phyloP scores from a whole-genome alignment of 2,329 filamentous ascomycete species.

The Moelleriella libera region DNA sequence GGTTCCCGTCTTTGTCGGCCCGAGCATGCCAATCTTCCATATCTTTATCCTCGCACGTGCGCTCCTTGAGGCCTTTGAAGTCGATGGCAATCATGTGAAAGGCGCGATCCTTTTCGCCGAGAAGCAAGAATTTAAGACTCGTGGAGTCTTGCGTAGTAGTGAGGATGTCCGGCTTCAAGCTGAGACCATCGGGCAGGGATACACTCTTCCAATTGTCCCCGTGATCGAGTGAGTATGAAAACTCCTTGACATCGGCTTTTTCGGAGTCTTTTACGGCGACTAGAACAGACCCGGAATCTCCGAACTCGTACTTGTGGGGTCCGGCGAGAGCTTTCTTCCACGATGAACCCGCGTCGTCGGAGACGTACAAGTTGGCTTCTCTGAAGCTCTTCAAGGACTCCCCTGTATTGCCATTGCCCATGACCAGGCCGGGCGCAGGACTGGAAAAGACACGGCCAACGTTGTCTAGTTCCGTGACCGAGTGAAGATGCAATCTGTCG shows the following conservation, averaged over 20 bases:
- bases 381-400: constrained; percentile 54
- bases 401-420: constrained; percentile 88
- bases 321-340: constrained; percentile 67
- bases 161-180: constrained; percentile 57
- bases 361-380: constrained; percentile 73
- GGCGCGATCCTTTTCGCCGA: constrained; percentile 44
- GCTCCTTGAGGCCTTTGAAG: constrained; percentile 68
- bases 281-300: constrained; percentile 80
- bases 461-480: constrained; percentile 73
- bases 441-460: constrained; percentile 83
- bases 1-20: constrained; percentile 62
- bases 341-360: constrained; percentile 75
- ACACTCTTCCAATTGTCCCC: constrained; percentile 68
- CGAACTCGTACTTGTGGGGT: constrained; percentile 92
- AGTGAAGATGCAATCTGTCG: constrained; percentile 73
- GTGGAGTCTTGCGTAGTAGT: constrained; percentile 90
- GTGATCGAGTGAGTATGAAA: constrained; percentile 75
- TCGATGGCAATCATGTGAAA: constrained; percentile 64
- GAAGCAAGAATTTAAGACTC: constrained; percentile 75
- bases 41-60: constrained; percentile 62
- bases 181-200: constrained; percentile 51
- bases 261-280: constrained; percentile 68
- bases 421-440: constrained; percentile 79
- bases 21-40: constrained; percentile 85
- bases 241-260: constrained; percentile 40